Percentiles rank a stretch among this genome's conserved stretches.
These are phyloP conservation scores for Alnus glutinosa DNA, from an alignment of 306 rosid species.

Conservation along the genomic window DNA sequence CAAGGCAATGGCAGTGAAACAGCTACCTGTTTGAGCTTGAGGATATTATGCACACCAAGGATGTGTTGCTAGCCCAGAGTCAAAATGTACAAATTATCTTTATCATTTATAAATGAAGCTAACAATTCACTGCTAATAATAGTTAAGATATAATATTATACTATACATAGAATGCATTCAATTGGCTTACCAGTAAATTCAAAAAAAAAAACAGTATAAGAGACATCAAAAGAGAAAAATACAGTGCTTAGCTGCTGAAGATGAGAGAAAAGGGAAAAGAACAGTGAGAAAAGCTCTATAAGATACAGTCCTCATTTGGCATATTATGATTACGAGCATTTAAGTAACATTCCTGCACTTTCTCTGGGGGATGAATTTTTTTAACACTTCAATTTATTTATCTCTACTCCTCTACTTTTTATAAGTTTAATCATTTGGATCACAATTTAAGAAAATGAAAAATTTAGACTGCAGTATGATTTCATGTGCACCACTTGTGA, in stretches of 20 bases:
- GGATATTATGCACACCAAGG: background rate
- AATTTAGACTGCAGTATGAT: conserved; percentile 8
- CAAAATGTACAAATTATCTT: background rate
- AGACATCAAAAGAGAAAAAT: background rate
- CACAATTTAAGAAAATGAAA: background rate
- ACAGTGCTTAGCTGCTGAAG: background rate
- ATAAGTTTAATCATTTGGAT: background rate
- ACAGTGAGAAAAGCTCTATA: background rate
- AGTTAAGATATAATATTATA: background rate
- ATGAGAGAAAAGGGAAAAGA: background rate
- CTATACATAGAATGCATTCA: background rate
- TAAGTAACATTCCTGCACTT: background rate
- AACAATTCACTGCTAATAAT: background rate
- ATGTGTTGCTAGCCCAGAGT: background rate
- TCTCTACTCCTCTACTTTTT: background rate
- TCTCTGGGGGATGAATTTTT: background rate
- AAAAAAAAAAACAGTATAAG: background rate
- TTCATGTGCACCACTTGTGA: background rate
- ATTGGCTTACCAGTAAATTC: background rate
- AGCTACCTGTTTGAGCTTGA: background rate
- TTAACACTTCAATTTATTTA: background rate
- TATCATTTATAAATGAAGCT: background rate
- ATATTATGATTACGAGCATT: background rate
- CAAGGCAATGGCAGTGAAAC: too few species aligned
- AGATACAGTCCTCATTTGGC: background rate